Percentiles rank a stretch among this genome's conserved stretches.
These are phyloP conservation scores for Cynara cardunculus DNA, from an alignment of 129 eudicot species.

Conservation along the genomic window DNA sequence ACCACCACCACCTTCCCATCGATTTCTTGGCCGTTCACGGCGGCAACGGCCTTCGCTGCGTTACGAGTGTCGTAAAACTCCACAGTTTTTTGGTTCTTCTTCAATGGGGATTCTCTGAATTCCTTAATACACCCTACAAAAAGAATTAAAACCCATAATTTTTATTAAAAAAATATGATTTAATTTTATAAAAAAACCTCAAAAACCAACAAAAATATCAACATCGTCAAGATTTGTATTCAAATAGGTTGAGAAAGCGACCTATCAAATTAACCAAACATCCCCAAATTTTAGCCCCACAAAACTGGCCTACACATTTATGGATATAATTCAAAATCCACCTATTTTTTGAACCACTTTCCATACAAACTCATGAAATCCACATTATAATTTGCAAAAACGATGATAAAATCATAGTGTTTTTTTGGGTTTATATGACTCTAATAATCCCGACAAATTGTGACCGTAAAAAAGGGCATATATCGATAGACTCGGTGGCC, in stretches of 20 bases:
- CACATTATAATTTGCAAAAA: background rate
- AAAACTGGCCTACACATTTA: conserved; percentile 13
- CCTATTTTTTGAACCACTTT: background rate
- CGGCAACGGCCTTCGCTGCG: conserved; percentile 52
- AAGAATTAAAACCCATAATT: background rate
- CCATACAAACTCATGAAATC: background rate
- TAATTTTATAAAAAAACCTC: background rate
- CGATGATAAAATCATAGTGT: background rate
- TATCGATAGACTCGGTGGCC: too few relatives aligned
- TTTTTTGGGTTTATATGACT: too few relatives aligned
- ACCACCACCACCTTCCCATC: conserved; percentile 44
- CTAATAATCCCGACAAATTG: too few relatives aligned
- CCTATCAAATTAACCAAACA: conserved; percentile 13
- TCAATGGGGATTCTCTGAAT: conserved; percentile 61
- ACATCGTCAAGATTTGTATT: conserved; percentile 16
- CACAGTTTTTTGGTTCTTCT: conserved; percentile 49
- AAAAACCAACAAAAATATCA: conserved; percentile 9
- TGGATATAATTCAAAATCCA: conserved; percentile 5
- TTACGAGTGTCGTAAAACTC: conserved; percentile 74
- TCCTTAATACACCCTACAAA: conserved; percentile 71
- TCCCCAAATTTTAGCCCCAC: conserved; percentile 6
- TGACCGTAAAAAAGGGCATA: too few relatives aligned
- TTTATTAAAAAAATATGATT: background rate
- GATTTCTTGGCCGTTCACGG: conserved; percentile 58
- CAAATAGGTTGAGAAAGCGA: conserved; percentile 35